Base-by-base conservation (phyloP, 2,329 filamentous ascomycete genomes). In the Xylaria polymorpha region DNA sequence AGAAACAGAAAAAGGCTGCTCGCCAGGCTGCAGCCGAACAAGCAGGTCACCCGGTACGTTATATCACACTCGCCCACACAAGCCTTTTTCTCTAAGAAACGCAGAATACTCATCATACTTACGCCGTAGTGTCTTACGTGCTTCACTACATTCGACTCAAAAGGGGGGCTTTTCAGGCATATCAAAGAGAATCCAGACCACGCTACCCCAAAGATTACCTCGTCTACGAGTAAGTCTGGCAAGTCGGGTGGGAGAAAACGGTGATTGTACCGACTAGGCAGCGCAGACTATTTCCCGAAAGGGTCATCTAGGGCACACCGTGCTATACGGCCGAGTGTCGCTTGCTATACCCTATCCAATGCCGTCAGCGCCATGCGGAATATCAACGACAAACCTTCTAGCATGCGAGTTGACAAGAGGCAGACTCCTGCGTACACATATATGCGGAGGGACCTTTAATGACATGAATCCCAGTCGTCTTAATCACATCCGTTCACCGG, bases 111-210 rank as follows among this genome's bases (percentile, higher is more conserved):
- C 7, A 53, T 53, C 12, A 53, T 57, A 22, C 50, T 63, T 39
- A 60, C 59, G 1, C 57, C 46, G 83, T 79, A 79, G 85, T 87
- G 86, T 73, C 76, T 79, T 32, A 78, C 82, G 18, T 88, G 86
- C 72, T 77, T 80, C 2, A 80, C 81, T 66, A 71, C 67, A 0
- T 88, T 87, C 65, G 72, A 87, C 0, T 93, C 91, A 1, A 91
- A 89, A 73, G 91, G 88, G 6, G 90, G 89, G 72, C 80, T 97
- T 20, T 95, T 95, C 78, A 83, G 87, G 61, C 94, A 97, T 79
- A 85, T 96, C 67, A 87, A 88, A 70, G 86, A 66, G 20, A 63
- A 90, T 10, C 80, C 87, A 20, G 82, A 82, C 10, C 92, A 96
- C 81, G 91, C 90, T 6, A 87, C 88, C 37, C 83, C 83, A 2